Evolutionary conservation across 2,329 filamentous ascomycete genomes (phyloP).

Genomic region (Pseudogymnoascus pannorum): DNA sequence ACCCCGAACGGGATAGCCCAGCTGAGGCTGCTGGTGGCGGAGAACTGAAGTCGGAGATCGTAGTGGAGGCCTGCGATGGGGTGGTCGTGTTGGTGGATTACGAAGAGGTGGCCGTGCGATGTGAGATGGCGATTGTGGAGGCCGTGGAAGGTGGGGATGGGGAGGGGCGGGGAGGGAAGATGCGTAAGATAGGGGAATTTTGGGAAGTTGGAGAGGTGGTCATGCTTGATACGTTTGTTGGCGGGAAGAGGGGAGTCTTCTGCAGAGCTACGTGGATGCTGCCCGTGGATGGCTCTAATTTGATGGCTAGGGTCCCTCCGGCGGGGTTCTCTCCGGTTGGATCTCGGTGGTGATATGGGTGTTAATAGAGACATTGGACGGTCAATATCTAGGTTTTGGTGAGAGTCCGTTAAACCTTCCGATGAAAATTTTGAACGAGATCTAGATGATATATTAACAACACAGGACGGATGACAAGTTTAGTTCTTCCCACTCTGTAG

Average conservation of each 20-base stretch:
- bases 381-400: neutral
- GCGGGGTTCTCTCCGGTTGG: neutral
- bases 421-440: neutral
- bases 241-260: neutral
- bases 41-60: slow-evolving; percentile 64
- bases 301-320: neutral
- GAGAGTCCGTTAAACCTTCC: neutral
- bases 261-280: neutral
- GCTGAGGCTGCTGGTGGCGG: slow-evolving; percentile 44
- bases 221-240: neutral
- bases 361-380: neutral
- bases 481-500: neutral
- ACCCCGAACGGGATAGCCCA: slow-evolving; percentile 54
- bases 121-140: neutral
- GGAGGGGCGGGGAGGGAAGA: neutral
- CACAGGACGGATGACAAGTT: neutral
- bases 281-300: neutral
- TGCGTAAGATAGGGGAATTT: neutral
- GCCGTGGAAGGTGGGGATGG: neutral
- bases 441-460: neutral
- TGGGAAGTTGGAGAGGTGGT: neutral
- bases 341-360: neutral
- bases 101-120: slow-evolving; percentile 47
- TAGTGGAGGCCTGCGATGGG: slow-evolving; percentile 62
- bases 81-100: slow-evolving; percentile 68